Evolutionary conservation across 2,329 filamentous ascomycete species (phyloP).

Genomic region (Trichoderma citrinoviride): DNA sequence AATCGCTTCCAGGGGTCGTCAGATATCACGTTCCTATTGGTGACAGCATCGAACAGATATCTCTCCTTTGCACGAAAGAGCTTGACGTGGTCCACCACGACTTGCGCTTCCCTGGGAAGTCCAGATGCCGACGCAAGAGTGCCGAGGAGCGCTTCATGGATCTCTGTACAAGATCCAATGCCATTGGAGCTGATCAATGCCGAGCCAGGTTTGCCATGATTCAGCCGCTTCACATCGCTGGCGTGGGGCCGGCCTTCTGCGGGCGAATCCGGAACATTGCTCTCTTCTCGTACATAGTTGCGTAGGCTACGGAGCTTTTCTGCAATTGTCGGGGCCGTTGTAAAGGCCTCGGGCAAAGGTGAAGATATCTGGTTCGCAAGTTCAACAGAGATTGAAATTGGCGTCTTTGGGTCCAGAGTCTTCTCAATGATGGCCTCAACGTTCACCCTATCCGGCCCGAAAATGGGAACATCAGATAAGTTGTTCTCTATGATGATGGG

Average conservation of each 20-base stretch:
- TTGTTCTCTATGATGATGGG: conserved; percentile 54
- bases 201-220: conserved; percentile 35
- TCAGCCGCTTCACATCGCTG: conserved; percentile 28
- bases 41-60: conserved; percentile 62
- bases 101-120: conserved; percentile 51
- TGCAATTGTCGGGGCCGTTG: conserved; percentile 43
- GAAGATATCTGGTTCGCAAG: conserved; percentile 38
- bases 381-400: conserved; percentile 36
- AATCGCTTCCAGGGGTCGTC: conserved; percentile 75
- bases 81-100: conserved; percentile 56
- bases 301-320: conserved; percentile 51
- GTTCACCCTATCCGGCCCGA: conserved; percentile 50
- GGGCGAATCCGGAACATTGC: conserved; percentile 24
- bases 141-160: conserved; percentile 55
- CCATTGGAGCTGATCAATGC: conserved; percentile 41
- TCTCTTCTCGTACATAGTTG: conserved; percentile 35
- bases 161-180: conserved; percentile 51
- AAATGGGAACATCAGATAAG: conserved; percentile 54
- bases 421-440: conserved; percentile 43
- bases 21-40: conserved; percentile 64
- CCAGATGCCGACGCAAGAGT: conserved; percentile 45
- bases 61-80: conserved; percentile 58
- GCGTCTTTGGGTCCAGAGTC: conserved; percentile 38
- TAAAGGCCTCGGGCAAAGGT: conserved; percentile 43
- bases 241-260: conserved; percentile 30